Percentiles rank a stretch among this genome's conserved stretches.
Evolutionary conservation across 2,329 filamentous ascomycete species (phyloP).

Genomic region (Xylogone sp.): DNA sequence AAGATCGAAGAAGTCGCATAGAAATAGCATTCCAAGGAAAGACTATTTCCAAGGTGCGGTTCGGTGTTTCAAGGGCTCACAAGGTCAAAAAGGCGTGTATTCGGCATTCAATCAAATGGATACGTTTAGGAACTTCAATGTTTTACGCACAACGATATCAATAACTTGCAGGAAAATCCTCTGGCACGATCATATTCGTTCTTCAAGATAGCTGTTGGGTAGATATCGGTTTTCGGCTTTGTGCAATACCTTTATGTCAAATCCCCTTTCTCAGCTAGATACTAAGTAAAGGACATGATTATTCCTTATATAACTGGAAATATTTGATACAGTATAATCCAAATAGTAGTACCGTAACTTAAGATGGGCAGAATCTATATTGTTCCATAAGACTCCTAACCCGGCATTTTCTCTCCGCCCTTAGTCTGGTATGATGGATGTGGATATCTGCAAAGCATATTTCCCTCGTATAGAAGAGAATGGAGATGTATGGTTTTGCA

Average conservation of each 20-base stretch:
- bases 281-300: background rate
- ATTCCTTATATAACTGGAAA: too few relatives aligned
- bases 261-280: background rate
- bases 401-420: too few relatives aligned
- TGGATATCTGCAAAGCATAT: too few relatives aligned
- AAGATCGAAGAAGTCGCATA: conserved; percentile 32
- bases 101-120: background rate
- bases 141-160: background rate
- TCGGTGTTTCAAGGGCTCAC: background rate
- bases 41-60: background rate
- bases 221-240: background rate
- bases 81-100: background rate
- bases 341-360: too few relatives aligned
- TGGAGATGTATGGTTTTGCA: too few relatives aligned
- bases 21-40: conserved; percentile 2
- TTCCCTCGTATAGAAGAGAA: too few relatives aligned
- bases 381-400: too few relatives aligned
- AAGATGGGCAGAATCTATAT: too few relatives aligned
- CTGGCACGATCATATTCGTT: background rate
- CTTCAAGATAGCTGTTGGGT: background rate
- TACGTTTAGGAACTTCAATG: background rate
- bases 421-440: too few relatives aligned
- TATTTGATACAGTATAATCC: too few relatives aligned
- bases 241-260: background rate
- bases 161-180: background rate